A percentile compares a stretch with the other conserved stretches of the same genome.
phyloP scores from a whole-genome alignment of 2,329 filamentous ascomycete genomes.

The Pestalotiopsis fici region DNA sequence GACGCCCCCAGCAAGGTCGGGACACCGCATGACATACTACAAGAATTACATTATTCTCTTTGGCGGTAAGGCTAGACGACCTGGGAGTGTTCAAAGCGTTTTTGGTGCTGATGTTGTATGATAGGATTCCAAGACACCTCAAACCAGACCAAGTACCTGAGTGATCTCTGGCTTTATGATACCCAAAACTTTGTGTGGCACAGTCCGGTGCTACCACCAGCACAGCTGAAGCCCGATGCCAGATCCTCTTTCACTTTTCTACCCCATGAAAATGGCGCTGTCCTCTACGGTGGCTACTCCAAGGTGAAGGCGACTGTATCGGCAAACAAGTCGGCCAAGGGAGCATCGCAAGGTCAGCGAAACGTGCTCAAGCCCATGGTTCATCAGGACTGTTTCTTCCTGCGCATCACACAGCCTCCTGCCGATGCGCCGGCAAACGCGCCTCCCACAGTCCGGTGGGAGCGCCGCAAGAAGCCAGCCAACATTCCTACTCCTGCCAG shows the following conservation, averaged over 20 bases:
- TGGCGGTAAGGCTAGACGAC: slow-evolving; percentile 52
- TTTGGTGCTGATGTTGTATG: slow-evolving; percentile 12
- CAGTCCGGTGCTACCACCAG: slow-evolving; percentile 71
- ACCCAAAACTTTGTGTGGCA: slow-evolving; percentile 85
- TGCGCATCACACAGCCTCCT: slow-evolving; percentile 75
- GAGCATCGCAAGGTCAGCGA: slow-evolving; percentile 60
- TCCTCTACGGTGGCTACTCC: slow-evolving; percentile 92
- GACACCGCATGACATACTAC: slow-evolving; percentile 94
- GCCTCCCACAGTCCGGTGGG: slow-evolving; percentile 81
- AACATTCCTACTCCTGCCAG: slow-evolving; percentile 83
- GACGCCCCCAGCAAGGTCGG: slow-evolving; percentile 80
- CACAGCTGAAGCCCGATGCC: slow-evolving; percentile 84
- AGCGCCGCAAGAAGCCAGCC: slow-evolving; percentile 86
- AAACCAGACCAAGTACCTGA: slow-evolving; percentile 89
- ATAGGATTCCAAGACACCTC: slow-evolving; percentile 89
- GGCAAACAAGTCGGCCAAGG: slow-evolving; percentile 65
- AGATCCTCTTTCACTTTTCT: slow-evolving; percentile 90
- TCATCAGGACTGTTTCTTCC: slow-evolving; percentile 93
- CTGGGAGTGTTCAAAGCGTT: not conserved
- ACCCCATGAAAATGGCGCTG: slow-evolving; percentile 86
- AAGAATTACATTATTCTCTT: slow-evolving; percentile 97
- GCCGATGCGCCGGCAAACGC: slow-evolving; percentile 66
- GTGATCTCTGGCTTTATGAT: slow-evolving; percentile 95
- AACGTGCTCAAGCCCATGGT: slow-evolving; percentile 84
- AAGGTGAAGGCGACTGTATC: slow-evolving; percentile 74